Conservation (phyloP, 495 filamentous ascomycete species). For the Tuber aestivum region DNA sequence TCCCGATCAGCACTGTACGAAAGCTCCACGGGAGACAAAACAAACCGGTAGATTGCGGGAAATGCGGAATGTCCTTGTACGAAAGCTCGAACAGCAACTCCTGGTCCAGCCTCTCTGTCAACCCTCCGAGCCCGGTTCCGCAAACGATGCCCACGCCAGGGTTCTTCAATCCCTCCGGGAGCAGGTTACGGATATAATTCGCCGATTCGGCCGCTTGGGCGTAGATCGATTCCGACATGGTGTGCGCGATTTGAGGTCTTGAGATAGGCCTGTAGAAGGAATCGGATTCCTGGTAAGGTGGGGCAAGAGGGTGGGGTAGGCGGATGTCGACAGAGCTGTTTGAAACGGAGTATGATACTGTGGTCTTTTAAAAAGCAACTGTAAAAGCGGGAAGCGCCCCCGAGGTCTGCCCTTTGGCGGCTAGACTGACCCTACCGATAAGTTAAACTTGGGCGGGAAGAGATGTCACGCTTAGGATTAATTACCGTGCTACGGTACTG, state of each 20-base stretch:
- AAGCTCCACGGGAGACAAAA: conserved; percentile 4
- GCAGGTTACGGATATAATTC: conserved; percentile 20
- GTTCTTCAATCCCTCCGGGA: conserved; percentile 49
- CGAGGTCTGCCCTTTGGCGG: too few relatives aligned
- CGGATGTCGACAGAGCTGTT: too few relatives aligned
- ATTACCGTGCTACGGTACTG: too few relatives aligned
- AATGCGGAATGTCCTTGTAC: conserved; percentile 61
- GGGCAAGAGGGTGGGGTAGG: not conserved
- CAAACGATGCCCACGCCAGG: conserved; percentile 66
- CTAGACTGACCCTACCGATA: too few relatives aligned
- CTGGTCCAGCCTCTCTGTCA: conserved; percentile 56
- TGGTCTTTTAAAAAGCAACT: not conserved
- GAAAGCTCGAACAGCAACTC: conserved; percentile 51
- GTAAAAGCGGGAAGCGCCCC: not conserved
- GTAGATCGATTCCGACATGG: conserved; percentile 23
- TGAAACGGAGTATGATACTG: too few relatives aligned
- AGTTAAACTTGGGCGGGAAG: too few relatives aligned
- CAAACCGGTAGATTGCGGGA: conserved; percentile 61
- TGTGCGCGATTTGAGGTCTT: not conserved
- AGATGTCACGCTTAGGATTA: too few relatives aligned
- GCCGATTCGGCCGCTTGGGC: conserved; percentile 22
- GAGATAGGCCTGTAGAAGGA: not conserved
- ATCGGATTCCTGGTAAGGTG: not conserved
- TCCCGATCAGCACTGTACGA: not conserved
- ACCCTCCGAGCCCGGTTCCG: conserved; percentile 64